Percentiles rank a stretch among this genome's conserved stretches.
These are phyloP conservation scores for Evernia prunastri DNA, from an alignment of 495 filamentous ascomycete genomes.

Conservation along the genomic window DNA sequence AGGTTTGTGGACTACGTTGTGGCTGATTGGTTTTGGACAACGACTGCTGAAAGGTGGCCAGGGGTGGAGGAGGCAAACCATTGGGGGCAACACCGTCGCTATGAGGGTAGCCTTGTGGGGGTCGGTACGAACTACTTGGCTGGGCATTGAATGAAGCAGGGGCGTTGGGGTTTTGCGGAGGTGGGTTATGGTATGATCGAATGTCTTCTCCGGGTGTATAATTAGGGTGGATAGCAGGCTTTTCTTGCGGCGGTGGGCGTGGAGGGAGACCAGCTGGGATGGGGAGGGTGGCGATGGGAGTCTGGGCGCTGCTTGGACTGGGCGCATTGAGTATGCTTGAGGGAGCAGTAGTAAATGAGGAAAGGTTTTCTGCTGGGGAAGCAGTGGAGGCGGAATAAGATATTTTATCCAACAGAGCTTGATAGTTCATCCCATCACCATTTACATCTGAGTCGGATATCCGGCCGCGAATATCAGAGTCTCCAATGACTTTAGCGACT, in stretches of 20 bases:
- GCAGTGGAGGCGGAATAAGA: conserved; percentile 37
- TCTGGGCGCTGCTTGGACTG: conserved; percentile 35
- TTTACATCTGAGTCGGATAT: conserved; percentile 10
- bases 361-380: conserved; percentile 32
- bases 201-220: conserved; percentile 52
- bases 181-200: conserved; percentile 50
- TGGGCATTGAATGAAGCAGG: conserved; percentile 37
- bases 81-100: conserved; percentile 48
- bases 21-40: conserved; percentile 32
- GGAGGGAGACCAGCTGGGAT: conserved; percentile 39
- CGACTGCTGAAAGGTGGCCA: conserved; percentile 49
- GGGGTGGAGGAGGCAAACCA: conserved; percentile 54
- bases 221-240: conserved; percentile 51
- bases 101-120: conserved; percentile 40
- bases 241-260: conserved; percentile 47
- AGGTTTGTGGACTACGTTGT: conserved; percentile 33
- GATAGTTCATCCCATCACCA: conserved; percentile 44
- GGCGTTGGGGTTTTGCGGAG: conserved; percentile 34
- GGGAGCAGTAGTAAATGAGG: conserved; percentile 29
- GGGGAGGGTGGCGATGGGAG: conserved; percentile 34
- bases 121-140: conserved; percentile 27
- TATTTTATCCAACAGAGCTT: conserved; percentile 48
- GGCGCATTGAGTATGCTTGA: conserved; percentile 31
- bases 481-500: conserved; percentile 2
- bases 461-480: conserved; percentile 13